Conservation (phyloP, 371 early-diverging fungal genomes). For the Gilbertella persicaria region DNA sequence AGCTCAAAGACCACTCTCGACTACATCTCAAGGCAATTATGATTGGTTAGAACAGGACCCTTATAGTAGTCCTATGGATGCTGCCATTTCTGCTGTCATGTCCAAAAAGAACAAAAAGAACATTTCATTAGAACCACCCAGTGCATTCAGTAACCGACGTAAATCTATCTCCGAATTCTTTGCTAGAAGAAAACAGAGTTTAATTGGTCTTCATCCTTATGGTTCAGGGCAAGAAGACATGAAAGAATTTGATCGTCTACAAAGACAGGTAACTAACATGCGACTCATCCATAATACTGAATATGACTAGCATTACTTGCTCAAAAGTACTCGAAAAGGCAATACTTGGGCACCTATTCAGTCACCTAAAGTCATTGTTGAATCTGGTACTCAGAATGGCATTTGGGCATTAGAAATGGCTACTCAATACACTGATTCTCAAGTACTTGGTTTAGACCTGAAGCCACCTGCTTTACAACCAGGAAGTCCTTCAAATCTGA, state of each 20-base stretch:
- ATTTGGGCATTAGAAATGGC: slow-evolving; percentile 71
- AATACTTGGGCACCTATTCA: slow-evolving; percentile 43
- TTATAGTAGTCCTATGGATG: slow-evolving; percentile 8
- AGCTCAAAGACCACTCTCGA: slow-evolving; percentile 25
- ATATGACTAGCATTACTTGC: slow-evolving; percentile 52
- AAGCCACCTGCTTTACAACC: slow-evolving; percentile 43
- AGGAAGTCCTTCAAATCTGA: slow-evolving; percentile 34
- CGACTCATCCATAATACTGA: too few species aligned
- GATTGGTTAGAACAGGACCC: slow-evolving; percentile 43
- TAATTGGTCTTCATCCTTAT: slow-evolving; percentile 19
- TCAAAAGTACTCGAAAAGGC: slow-evolving; percentile 46
- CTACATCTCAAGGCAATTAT: slow-evolving; percentile 39
- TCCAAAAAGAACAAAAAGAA: slow-evolving; percentile 11
- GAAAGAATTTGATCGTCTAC: slow-evolving; percentile 46
- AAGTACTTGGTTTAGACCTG: slow-evolving; percentile 58
- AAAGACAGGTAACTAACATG: slow-evolving; percentile 45
- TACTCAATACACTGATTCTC: slow-evolving; percentile 39
- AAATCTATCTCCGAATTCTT: slow-evolving; percentile 54
- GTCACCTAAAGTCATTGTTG: slow-evolving; percentile 45
- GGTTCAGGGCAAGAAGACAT: slow-evolving; percentile 35
- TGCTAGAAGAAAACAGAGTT: slow-evolving; percentile 39
- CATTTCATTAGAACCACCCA: slow-evolving; percentile 1
- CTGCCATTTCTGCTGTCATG: slow-evolving; percentile 14
- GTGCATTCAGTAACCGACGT: slow-evolving; percentile 21
- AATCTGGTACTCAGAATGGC: slow-evolving; percentile 53